phyloP scores from a whole-genome alignment of 1,284 basidiomycete genomes.

The Cryptococcus jaspeensis region DNA sequence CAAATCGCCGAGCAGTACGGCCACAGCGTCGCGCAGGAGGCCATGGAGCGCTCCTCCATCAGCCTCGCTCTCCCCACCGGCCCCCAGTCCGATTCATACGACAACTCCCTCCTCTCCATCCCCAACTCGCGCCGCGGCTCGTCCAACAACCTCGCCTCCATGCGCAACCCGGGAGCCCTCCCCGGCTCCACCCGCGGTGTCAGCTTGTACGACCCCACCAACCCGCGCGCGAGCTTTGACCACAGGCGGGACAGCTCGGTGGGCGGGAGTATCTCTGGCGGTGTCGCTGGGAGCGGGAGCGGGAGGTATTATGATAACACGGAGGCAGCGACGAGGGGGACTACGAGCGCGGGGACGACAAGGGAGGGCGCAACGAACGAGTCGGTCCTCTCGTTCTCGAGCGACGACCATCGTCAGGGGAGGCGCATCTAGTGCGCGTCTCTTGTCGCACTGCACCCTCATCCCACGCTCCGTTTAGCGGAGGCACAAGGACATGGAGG shows the following conservation, averaged over 20 bases:
- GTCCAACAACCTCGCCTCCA: constrained; percentile 6
- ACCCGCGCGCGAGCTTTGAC: constrained; percentile 14
- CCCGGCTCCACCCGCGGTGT: constrained; percentile 9
- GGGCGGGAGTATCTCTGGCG: constrained; percentile 1
- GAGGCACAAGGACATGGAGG: too few species aligned
- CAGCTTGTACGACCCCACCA: constrained; percentile 14
- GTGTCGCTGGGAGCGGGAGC: background rate
- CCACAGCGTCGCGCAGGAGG: constrained; percentile 43
- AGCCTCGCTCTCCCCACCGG: constrained; percentile 18
- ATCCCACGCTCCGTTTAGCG: too few species aligned
- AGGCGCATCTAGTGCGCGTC: background rate
- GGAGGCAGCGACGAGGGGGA: constrained; percentile 3
- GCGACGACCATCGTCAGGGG: constrained; percentile 12
- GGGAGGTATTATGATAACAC: constrained; percentile 6
- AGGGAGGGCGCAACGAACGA: constrained; percentile 10
- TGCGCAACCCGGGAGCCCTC: background rate
- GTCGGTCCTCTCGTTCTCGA: constrained; percentile 14
- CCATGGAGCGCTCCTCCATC: constrained; percentile 40
- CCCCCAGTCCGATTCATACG: constrained; percentile 4
- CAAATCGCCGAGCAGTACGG: constrained; percentile 52
- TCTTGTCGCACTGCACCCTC: too few species aligned
- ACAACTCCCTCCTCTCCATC: constrained; percentile 8
- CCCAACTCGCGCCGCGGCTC: constrained; percentile 15
- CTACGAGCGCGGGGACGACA: background rate
- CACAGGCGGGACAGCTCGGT: background rate